Conservation (phyloP, 331 rosid species). For the Erythrophleum ivorense region DNA sequence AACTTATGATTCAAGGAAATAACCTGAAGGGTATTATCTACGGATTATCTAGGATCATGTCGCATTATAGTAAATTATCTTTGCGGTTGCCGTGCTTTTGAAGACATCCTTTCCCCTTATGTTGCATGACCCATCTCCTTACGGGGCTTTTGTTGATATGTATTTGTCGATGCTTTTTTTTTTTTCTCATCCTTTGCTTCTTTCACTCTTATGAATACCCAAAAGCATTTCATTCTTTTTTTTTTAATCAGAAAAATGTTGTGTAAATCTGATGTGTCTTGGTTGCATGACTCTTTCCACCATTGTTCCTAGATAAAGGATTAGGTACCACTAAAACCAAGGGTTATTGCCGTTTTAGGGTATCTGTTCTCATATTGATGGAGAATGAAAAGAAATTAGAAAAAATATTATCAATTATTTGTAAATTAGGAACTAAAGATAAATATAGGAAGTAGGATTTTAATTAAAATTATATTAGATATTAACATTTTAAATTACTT, state of each 20-base stretch:
- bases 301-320: background rate
- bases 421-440: too few relatives aligned
- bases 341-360: slow-evolving; percentile 8
- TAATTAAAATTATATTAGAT: too few relatives aligned
- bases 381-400: too few relatives aligned
- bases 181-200: background rate
- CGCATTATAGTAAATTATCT: slow-evolving; percentile 7
- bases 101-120: background rate
- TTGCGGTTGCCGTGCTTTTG: background rate
- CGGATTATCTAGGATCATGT: slow-evolving; percentile 7
- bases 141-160: background rate
- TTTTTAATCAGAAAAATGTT: background rate
- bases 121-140: background rate
- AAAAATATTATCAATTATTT: too few relatives aligned
- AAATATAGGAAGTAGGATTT: too few relatives aligned
- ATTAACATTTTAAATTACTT: too few relatives aligned
- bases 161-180: background rate
- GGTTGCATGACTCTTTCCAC: background rate
- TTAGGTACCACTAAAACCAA: background rate
- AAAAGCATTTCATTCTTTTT: too few relatives aligned
- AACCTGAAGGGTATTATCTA: slow-evolving; percentile 7
- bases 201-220: background rate
- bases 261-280: background rate
- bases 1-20: background rate
- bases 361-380: background rate